Conservation (phyloP, 1,284 basidiomycete species). For the Psilocybe mexicana region DNA sequence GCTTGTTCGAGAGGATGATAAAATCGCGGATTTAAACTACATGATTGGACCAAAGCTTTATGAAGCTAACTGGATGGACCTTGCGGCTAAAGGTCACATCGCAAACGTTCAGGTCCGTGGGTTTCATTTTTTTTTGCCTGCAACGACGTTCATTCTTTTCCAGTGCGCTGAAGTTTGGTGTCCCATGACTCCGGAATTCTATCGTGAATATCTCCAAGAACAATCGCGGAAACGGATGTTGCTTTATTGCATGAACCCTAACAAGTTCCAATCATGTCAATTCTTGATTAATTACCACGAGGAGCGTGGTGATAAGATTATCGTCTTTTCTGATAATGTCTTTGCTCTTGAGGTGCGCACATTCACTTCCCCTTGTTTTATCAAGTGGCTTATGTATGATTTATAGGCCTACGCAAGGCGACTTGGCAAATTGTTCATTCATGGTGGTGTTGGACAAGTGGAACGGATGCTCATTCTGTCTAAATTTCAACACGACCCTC, state of each 20-base stretch:
- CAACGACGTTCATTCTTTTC: constrained; percentile 7
- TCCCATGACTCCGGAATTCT: constrained; percentile 99
- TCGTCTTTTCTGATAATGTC: constrained; percentile 99
- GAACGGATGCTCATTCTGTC: constrained; percentile 96
- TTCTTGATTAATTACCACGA: constrained; percentile 99
- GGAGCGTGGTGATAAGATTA: constrained; percentile 97
- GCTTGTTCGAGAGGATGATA: constrained; percentile 98
- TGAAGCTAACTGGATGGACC: constrained; percentile 99
- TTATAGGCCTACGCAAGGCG: constrained; percentile 91
- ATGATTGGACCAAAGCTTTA: constrained; percentile 99
- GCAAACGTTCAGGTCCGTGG: constrained; percentile 91
- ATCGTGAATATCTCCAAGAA: constrained; percentile 95
- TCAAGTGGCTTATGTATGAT: not conserved
- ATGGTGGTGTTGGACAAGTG: constrained; percentile 94
- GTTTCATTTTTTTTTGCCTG: not conserved
- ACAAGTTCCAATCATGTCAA: constrained; percentile 99
- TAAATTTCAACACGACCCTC: constrained; percentile 94
- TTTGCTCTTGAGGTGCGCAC: constrained; percentile 86
- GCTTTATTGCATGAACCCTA: constrained; percentile 99
- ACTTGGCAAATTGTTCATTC: constrained; percentile 93
- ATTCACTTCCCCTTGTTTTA: constrained; percentile 4
- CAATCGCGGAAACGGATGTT: constrained; percentile 93
- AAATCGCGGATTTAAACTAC: constrained; percentile 98
- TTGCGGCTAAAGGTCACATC: constrained; percentile 98
- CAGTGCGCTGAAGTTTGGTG: constrained; percentile 99